phyloP scores from a whole-genome alignment of 2,329 filamentous ascomycete genomes.

The Fusarium udum region DNA sequence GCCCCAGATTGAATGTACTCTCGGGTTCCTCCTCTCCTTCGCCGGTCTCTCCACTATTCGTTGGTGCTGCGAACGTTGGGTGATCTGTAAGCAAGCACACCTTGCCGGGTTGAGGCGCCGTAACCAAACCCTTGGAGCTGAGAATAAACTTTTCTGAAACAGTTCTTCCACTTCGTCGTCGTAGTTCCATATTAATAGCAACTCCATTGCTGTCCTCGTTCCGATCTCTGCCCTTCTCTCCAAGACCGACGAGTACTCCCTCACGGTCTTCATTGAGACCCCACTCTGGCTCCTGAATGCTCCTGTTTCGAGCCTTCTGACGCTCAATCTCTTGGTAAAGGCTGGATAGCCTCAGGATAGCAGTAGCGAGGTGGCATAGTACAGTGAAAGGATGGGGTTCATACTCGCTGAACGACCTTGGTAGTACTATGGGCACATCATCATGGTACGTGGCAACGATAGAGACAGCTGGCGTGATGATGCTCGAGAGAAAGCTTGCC shows the following conservation, averaged over 20 bases:
- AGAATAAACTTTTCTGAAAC: slow-evolving; percentile 75
- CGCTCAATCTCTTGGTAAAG: slow-evolving; percentile 78
- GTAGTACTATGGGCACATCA: slow-evolving; percentile 73
- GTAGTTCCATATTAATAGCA: slow-evolving; percentile 86
- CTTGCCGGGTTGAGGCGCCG: slow-evolving; percentile 44
- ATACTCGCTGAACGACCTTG: slow-evolving; percentile 60
- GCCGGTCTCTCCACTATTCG: slow-evolving; percentile 45
- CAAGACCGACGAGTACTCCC: slow-evolving; percentile 77
- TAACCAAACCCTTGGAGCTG: slow-evolving; percentile 41
- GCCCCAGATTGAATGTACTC: slow-evolving; percentile 84
- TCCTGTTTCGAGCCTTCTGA: slow-evolving; percentile 80
- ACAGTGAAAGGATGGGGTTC: slow-evolving; percentile 75
- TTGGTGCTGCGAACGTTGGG: slow-evolving; percentile 68
- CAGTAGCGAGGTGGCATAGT: slow-evolving; percentile 87
- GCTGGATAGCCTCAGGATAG: slow-evolving; percentile 77
- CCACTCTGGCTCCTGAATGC: slow-evolving; percentile 78
- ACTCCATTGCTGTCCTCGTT: slow-evolving; percentile 56
- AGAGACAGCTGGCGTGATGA: slow-evolving; percentile 73
- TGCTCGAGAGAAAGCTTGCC: slow-evolving; percentile 74
- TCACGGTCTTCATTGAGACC: slow-evolving; percentile 81
- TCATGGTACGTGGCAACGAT: slow-evolving; percentile 84
- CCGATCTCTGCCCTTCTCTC: slow-evolving; percentile 58
- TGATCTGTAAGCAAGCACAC: slow-evolving; percentile 79
- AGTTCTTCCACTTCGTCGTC: slow-evolving; percentile 81
- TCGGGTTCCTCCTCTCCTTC: slow-evolving; percentile 65